Evolutionary conservation across 192 early-diverging fungal species (phyloP).

Genomic region (Podila epigama): DNA sequence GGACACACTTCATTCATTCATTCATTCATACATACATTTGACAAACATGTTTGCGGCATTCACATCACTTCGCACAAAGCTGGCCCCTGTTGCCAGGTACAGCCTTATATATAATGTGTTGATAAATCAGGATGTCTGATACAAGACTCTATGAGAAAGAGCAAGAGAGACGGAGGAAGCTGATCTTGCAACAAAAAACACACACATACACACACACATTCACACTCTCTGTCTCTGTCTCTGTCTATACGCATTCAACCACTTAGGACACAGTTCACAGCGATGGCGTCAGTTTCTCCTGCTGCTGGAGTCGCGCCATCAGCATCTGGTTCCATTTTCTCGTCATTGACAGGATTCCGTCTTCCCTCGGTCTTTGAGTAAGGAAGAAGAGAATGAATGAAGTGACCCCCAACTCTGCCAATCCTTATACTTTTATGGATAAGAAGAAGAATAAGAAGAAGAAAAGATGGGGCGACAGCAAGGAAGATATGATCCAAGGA

Average conservation of each 20-base stretch:
- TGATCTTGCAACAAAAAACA: neutral
- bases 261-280: constrained; percentile 47
- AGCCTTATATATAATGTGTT: neutral
- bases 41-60: constrained; percentile 43
- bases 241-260: no score
- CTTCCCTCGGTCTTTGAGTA: constrained; percentile 47
- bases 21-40: neutral
- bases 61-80: constrained; percentile 47
- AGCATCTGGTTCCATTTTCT: constrained; percentile 28
- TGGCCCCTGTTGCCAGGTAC: constrained; percentile 49
- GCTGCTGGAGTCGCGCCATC: constrained; percentile 6
- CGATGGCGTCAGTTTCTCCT: constrained; percentile 27
- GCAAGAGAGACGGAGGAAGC: no score
- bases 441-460: no score
- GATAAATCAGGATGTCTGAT: no score
- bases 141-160: neutral
- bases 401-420: no score
- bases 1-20: neutral
- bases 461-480: no score
- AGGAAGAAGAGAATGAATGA: no score
- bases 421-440: no score
- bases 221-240: neutral
- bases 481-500: no score
- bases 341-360: constrained; percentile 47
- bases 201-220: no score